These are phyloP conservation scores for Ceratocystis destructans DNA, from an alignment of 2,329 filamentous ascomycete genomes.

Conservation along the genomic window DNA sequence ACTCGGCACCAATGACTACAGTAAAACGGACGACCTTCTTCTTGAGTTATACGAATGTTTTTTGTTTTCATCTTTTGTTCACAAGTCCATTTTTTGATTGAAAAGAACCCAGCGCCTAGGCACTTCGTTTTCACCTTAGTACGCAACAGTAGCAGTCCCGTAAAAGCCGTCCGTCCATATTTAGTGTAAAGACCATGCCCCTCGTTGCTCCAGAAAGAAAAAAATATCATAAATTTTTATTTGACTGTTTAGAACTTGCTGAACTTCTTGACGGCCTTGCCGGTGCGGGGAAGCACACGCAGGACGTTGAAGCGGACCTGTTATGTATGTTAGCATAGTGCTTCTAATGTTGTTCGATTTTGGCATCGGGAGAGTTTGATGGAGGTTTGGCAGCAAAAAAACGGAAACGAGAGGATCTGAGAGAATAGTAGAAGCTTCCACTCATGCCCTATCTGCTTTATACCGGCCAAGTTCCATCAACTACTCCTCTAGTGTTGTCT, in stretches of 20 bases:
- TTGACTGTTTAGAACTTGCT: constrained; percentile 73
- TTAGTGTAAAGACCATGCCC: constrained; percentile 29
- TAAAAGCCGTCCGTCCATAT: constrained; percentile 21
- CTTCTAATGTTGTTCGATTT: not conserved
- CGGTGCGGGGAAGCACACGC: constrained; percentile 91
- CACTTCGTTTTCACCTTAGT: constrained; percentile 19
- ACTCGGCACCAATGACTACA: not conserved
- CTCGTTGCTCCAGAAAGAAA: constrained; percentile 31
- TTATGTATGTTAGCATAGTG: constrained; percentile 14
- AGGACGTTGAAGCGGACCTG: constrained; percentile 99
- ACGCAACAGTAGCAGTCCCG: constrained; percentile 15
- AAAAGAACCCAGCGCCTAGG: constrained; percentile 18
- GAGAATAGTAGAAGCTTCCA: not conserved
- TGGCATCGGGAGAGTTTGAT: not conserved
- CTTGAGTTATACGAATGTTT: constrained; percentile 13
- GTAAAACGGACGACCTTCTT: not conserved
- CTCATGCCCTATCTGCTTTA: not conserved
- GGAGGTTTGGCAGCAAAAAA: not conserved
- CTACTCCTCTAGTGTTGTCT: not conserved
- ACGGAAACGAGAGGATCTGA: not conserved
- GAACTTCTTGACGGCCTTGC: constrained; percentile 97
- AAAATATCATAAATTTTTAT: constrained; percentile 34
- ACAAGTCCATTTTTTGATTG: constrained; percentile 20
- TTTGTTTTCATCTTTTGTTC: constrained; percentile 18
- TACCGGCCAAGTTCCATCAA: not conserved